phyloP scores from a whole-genome alignment of 2,329 filamentous ascomycete genomes.

The Colletotrichum musae region DNA sequence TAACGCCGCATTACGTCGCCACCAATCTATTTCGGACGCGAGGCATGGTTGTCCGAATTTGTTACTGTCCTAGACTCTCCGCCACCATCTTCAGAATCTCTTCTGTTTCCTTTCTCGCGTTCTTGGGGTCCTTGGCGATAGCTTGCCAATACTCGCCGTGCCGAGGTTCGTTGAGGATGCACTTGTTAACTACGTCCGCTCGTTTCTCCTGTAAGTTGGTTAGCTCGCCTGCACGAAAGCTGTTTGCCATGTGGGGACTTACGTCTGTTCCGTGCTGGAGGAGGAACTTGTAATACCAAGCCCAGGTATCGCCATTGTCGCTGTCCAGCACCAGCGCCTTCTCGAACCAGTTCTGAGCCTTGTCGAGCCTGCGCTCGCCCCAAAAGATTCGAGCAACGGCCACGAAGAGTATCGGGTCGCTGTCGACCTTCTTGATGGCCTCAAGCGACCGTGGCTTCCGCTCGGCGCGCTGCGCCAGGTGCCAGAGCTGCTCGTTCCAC shows the following conservation, averaged over 20 bases:
- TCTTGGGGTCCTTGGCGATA: conserved; percentile 87
- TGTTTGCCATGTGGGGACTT: not conserved
- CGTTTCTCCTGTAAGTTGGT: conserved; percentile 76
- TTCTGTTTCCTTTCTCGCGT: conserved; percentile 81
- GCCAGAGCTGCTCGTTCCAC: conserved; percentile 96
- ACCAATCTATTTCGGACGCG: not conserved
- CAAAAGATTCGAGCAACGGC: conserved; percentile 97
- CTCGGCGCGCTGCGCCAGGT: conserved; percentile 91
- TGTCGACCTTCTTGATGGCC: conserved; percentile 97
- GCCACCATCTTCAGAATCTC: conserved; percentile 88
- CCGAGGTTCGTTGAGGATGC: conserved; percentile 85
- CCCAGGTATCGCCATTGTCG: conserved; percentile 94
- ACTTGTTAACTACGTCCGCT: conserved; percentile 85
- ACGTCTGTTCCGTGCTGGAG: conserved; percentile 88
- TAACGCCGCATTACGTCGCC: not conserved
- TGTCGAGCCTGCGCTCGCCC: conserved; percentile 91
- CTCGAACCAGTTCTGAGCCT: conserved; percentile 97
- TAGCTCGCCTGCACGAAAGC: not conserved
- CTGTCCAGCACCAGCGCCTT: conserved; percentile 91
- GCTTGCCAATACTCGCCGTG: conserved; percentile 95
- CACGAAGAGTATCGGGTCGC: conserved; percentile 89
- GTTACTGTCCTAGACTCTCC: conserved; percentile 53
- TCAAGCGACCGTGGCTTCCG: conserved; percentile 92
- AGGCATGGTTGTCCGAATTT: not conserved
- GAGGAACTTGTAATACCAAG: conserved; percentile 97